Evolutionary conservation across 2,329 filamentous ascomycete species (phyloP).

Genomic region (Kalmusia sp.): DNA sequence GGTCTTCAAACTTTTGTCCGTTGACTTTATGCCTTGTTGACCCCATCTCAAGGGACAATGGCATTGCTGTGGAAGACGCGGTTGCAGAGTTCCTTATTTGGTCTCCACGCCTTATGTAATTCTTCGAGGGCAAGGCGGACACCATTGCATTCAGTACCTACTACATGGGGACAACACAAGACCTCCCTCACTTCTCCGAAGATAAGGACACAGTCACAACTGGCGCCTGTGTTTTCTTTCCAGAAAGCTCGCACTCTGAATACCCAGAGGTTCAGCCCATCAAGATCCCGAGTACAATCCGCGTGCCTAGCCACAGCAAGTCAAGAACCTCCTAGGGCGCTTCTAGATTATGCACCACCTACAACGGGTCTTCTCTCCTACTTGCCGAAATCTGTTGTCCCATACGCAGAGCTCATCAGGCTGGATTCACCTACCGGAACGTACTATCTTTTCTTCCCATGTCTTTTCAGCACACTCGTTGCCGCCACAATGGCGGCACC

Average conservation of each 20-base stretch:
- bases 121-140: background rate
- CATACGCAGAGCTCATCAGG: slow-evolving; percentile 82
- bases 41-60: no score
- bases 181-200: background rate
- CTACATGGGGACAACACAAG: background rate
- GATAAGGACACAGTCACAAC: background rate
- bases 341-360: slow-evolving; percentile 67
- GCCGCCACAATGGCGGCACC: slow-evolving; percentile 74
- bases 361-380: slow-evolving; percentile 73
- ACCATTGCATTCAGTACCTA: background rate
- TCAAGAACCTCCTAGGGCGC: slow-evolving; percentile 18
- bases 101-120: background rate
- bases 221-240: background rate
- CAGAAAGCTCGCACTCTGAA: background rate
- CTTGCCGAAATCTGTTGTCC: slow-evolving; percentile 74
- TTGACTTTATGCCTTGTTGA: no score
- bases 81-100: background rate
- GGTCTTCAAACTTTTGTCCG: no score
- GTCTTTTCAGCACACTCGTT: slow-evolving; percentile 82
- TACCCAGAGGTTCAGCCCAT: background rate
- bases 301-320: slow-evolving; percentile 24
- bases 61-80: background rate
- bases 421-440: slow-evolving; percentile 83
- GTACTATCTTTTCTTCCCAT: slow-evolving; percentile 86
- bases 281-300: background rate